phyloP scores from a whole-genome alignment of 1,284 basidiomycete genomes.

The Rhodotorula sp. region DNA sequence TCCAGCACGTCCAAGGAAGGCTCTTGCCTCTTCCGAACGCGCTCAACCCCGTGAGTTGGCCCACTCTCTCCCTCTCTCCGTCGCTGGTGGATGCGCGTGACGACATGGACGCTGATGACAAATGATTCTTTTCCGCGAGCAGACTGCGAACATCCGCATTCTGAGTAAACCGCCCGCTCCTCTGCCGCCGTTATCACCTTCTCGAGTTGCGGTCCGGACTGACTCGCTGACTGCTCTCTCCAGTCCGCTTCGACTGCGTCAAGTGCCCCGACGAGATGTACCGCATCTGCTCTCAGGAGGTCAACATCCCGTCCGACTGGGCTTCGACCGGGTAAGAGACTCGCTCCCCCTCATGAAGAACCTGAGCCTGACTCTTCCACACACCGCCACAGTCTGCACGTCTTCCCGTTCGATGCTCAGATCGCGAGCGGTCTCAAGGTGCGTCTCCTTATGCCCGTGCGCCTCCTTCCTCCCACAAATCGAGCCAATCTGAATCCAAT shows the following conservation, averaged over 20 bases:
- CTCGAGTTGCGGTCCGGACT: background rate
- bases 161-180: background rate
- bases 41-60: slow-evolving; percentile 20
- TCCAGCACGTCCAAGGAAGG: slow-evolving; percentile 31
- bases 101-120: background rate
- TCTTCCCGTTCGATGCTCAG: slow-evolving; percentile 4
- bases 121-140: background rate
- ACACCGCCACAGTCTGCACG: background rate
- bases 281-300: slow-evolving; percentile 33
- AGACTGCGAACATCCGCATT: slow-evolving; percentile 29
- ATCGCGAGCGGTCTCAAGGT: background rate
- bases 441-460: no score
- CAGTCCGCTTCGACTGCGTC: slow-evolving; percentile 28
- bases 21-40: slow-evolving; percentile 23
- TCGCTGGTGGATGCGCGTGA: background rate
- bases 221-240: background rate
- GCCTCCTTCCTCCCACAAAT: no score
- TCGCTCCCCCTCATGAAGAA: background rate
- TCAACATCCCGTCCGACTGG: slow-evolving; percentile 31
- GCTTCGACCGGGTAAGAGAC: slow-evolving; percentile 17
- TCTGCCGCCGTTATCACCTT: background rate
- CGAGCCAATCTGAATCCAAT: background rate
- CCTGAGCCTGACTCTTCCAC: background rate
- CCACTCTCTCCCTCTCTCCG: background rate
- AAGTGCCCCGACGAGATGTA: slow-evolving; percentile 26